These are phyloP conservation scores for Pythium vanterpoolii DNA, from an alignment of 352 stramenopile genomes.

Conservation along the genomic window DNA sequence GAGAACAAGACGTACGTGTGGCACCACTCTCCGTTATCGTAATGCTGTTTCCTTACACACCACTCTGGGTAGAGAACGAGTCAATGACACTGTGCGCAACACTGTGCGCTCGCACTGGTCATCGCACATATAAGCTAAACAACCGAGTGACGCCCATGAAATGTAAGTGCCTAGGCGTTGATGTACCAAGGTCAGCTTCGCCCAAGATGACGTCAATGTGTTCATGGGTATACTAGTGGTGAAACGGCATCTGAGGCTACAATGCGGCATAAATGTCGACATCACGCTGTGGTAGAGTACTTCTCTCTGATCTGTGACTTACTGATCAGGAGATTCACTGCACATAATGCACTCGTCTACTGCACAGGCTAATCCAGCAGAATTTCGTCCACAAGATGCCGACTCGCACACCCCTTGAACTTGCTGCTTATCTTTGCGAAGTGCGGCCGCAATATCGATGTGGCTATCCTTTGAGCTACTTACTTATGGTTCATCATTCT, in stretches of 20 bases:
- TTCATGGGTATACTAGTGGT: constrained; percentile 30
- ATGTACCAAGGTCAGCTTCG: too few relatives aligned
- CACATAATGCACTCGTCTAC: too few relatives aligned
- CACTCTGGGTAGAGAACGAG: constrained; percentile 23
- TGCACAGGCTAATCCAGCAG: constrained; percentile 44
- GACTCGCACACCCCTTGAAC: constrained; percentile 22
- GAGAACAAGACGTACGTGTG: constrained; percentile 23
- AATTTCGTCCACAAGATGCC: constrained; percentile 43
- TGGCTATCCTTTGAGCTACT: not conserved
- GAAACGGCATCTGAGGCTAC: constrained; percentile 32
- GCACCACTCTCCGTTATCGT: not conserved
- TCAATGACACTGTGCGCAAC: constrained; percentile 22
- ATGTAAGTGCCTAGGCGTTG: constrained; percentile 16
- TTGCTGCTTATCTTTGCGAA: constrained; percentile 38
- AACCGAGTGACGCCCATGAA: constrained; percentile 36
- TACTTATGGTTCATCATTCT: not conserved
- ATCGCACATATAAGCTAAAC: constrained; percentile 37
- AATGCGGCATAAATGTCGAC: constrained; percentile 43
- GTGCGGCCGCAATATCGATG: constrained; percentile 6
- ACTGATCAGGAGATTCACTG: too few relatives aligned
- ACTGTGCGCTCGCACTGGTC: constrained; percentile 26
- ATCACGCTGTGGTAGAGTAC: constrained; percentile 33
- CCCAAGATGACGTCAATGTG: not conserved
- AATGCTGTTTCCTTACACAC: not conserved
- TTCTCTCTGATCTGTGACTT: too few relatives aligned